These are phyloP conservation scores for Aureobasidium melanogenum DNA, from an alignment of 2,329 filamentous ascomycete species.

Conservation along the genomic window DNA sequence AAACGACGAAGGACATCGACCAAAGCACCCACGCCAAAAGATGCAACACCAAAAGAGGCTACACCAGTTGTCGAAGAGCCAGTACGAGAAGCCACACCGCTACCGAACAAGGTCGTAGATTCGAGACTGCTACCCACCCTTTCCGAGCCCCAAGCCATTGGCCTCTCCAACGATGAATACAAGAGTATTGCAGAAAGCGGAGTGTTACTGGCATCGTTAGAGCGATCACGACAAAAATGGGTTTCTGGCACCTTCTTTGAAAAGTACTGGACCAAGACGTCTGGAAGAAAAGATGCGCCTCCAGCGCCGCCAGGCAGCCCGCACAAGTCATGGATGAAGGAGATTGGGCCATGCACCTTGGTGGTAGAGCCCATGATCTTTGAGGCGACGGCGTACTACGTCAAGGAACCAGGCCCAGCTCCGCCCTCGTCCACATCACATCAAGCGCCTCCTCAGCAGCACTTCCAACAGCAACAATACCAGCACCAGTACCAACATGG, in stretches of 20 bases:
- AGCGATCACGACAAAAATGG: conserved; percentile 66
- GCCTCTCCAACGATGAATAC: conserved; percentile 57
- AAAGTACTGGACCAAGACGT: conserved; percentile 68
- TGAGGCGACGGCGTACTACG: conserved; percentile 63
- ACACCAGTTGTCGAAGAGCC: background rate
- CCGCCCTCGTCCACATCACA: conserved; percentile 10
- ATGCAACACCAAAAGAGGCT: conserved; percentile 1
- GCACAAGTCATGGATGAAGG: conserved; percentile 29
- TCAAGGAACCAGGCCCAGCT: conserved; percentile 47
- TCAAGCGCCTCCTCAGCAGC: conserved; percentile 3
- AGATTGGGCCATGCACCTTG: conserved; percentile 64
- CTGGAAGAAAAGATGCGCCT: conserved; percentile 55
- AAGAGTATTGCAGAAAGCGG: conserved; percentile 69
- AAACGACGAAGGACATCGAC: conserved; percentile 4
- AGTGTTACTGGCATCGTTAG: conserved; percentile 63
- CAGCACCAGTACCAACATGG: background rate
- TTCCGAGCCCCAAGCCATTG: conserved; percentile 54
- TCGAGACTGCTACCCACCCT: conserved; percentile 65
- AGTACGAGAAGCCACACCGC: conserved; percentile 19
- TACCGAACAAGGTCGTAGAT: conserved; percentile 56
- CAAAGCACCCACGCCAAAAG: conserved; percentile 1
- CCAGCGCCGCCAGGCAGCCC: conserved; percentile 38
- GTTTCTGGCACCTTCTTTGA: conserved; percentile 60
- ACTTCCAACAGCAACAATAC: conserved; percentile 7
- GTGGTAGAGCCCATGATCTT: conserved; percentile 73